phyloP scores from a whole-genome alignment of 345 rosid species.

The Alliaria petiolata region DNA sequence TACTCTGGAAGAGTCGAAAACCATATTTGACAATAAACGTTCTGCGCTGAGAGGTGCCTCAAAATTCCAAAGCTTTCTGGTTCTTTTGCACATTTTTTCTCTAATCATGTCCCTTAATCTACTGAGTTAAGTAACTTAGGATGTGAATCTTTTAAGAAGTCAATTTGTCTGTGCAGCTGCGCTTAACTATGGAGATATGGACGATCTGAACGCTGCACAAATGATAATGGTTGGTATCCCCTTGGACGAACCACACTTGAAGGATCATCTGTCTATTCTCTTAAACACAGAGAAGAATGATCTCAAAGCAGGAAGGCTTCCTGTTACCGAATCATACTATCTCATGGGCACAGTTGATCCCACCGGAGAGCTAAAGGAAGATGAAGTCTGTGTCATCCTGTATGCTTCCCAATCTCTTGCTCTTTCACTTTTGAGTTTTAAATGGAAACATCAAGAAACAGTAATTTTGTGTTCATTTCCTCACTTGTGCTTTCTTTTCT shows the following conservation, averaged over 20 bases:
- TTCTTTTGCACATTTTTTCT: neutral
- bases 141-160: neutral
- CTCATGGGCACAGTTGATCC: slow-evolving; percentile 91
- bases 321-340: slow-evolving; percentile 58
- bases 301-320: slow-evolving; percentile 59
- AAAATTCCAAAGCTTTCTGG: neutral
- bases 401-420: slow-evolving; percentile 26
- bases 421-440: neutral
- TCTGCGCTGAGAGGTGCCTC: slow-evolving; percentile 52
- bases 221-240: slow-evolving; percentile 76
- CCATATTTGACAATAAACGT: slow-evolving; percentile 35
- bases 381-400: slow-evolving; percentile 81
- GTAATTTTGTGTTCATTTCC: neutral
- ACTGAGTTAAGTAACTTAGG: neutral
- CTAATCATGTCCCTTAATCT: too few relatives aligned
- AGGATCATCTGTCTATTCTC: slow-evolving; percentile 32
- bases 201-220: slow-evolving; percentile 32
- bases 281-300: too few relatives aligned
- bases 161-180: slow-evolving; percentile 38
- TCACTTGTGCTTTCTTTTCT: neutral
- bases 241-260: slow-evolving; percentile 57
- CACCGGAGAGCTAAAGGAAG: slow-evolving; percentile 46
- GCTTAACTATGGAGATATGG: slow-evolving; percentile 44
- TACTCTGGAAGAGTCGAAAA: slow-evolving; percentile 47
- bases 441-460: neutral